A percentile compares a stretch with the other conserved stretches of the same genome.
Evolutionary conservation across 2,329 filamentous ascomycete species (phyloP).

Genomic region (Diplocarpon rosae): DNA sequence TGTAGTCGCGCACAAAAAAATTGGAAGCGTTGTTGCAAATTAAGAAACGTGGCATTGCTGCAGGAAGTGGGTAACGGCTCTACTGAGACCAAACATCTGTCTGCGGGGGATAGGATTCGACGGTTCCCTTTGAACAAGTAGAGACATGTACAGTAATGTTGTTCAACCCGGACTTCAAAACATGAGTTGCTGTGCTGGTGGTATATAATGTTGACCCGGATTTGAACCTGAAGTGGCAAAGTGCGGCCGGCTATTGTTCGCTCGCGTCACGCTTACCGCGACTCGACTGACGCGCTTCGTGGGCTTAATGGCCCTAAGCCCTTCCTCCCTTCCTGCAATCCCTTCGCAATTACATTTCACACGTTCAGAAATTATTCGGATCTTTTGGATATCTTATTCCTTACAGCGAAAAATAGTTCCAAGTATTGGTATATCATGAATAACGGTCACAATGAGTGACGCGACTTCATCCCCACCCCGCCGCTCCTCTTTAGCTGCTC

Average conservation of each 20-base stretch:
- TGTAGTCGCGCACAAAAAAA: no score
- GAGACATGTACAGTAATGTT: no score
- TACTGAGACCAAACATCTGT: no score
- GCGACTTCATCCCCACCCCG: conserved; percentile 24
- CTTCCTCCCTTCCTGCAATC: conserved; percentile 7
- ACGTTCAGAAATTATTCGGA: neutral
- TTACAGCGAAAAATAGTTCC: conserved; percentile 6
- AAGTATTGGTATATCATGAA: conserved; percentile 18
- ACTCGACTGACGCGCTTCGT: neutral
- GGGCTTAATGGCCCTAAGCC: neutral
- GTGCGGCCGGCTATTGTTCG: conserved; percentile 1
- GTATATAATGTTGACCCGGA: conserved; percentile 6
- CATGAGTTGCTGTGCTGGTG: conserved; percentile 12
- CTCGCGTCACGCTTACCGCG: neutral
- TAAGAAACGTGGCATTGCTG: no score
- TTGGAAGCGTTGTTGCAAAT: no score
- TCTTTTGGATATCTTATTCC: conserved; percentile 5
- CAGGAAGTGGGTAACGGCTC: no score
- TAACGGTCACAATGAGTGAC: conserved; percentile 25
- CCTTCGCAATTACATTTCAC: conserved; percentile 2
- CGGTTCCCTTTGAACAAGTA: no score
- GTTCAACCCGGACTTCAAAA: no score
- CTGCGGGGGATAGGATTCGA: no score
- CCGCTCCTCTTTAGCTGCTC: conserved; percentile 19
- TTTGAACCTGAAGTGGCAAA: conserved; percentile 3